Evolutionary conservation across 148 eudicot genomes (phyloP).

Genomic region (Polygonum maritimum): DNA sequence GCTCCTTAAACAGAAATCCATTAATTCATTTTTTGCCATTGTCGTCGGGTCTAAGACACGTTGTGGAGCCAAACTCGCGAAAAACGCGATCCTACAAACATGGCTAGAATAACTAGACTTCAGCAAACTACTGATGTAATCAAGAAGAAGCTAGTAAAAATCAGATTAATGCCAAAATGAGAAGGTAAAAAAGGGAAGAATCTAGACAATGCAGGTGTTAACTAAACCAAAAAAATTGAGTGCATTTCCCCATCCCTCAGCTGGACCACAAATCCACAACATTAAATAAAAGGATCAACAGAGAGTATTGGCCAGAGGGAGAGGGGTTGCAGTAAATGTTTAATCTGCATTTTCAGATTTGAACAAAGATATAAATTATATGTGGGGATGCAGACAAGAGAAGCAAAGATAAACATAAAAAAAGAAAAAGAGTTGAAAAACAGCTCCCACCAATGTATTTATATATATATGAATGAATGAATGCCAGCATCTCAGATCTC

Average conservation of each 20-base stretch:
- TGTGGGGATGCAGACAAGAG: constrained; percentile 2
- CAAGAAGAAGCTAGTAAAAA: not conserved
- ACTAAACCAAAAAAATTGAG: not conserved
- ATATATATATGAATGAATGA: not conserved
- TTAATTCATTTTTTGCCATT: not conserved
- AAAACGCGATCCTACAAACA: too few relatives aligned
- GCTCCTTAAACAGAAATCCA: not conserved
- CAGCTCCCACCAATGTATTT: not conserved
- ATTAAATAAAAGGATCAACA: constrained; percentile 4
- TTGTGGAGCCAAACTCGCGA: too few relatives aligned
- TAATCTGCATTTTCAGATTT: constrained; percentile 8
- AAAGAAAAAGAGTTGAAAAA: constrained; percentile 6
- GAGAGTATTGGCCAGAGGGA: not conserved
- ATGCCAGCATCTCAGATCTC: constrained; percentile 25
- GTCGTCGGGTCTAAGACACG: not conserved
- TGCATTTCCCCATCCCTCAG: constrained; percentile 1
- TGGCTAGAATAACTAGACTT: too few relatives aligned
- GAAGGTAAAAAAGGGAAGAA: not conserved
- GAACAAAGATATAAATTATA: not conserved
- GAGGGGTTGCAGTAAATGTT: not conserved
- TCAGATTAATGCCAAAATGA: not conserved
- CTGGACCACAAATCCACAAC: constrained; percentile 6
- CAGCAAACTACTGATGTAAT: not conserved
- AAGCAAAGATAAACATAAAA: constrained; percentile 4
- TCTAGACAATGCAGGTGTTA: constrained; percentile 1